Evolutionary conservation across 129 eudicot genomes (phyloP).

Genomic region (Gnaphalium uliginosum): DNA sequence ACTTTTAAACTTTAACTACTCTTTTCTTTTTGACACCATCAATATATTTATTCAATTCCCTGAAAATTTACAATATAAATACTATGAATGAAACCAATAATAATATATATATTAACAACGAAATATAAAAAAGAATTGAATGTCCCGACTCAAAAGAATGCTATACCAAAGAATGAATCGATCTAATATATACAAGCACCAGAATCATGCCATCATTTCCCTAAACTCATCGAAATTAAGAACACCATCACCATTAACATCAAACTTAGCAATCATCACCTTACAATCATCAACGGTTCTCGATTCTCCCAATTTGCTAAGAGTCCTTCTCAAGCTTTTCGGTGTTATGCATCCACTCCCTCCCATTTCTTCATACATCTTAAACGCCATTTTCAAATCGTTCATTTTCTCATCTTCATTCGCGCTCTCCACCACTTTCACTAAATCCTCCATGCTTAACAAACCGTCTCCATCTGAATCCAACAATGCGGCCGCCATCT

Average conservation of each 20-base stretch:
- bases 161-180: neutral
- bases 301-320: slow-evolving; percentile 56
- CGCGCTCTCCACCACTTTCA: slow-evolving; percentile 48
- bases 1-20: too few species aligned
- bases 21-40: neutral
- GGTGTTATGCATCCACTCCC: slow-evolving; percentile 59
- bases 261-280: slow-evolving; percentile 56
- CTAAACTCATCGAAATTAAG: slow-evolving; percentile 63
- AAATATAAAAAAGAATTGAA: too few species aligned
- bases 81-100: too few species aligned
- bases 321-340: slow-evolving; percentile 66
- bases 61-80: too few species aligned
- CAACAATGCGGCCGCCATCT: slow-evolving; percentile 51
- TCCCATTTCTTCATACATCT: slow-evolving; percentile 54
- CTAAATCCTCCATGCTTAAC: slow-evolving; percentile 59
- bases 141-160: neutral
- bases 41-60: too few species aligned
- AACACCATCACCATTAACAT: slow-evolving; percentile 68
- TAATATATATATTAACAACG: too few species aligned
- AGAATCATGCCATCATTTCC: slow-evolving; percentile 50
- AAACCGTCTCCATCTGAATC: slow-evolving; percentile 70
- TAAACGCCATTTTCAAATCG: slow-evolving; percentile 56
- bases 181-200: neutral
- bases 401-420: slow-evolving; percentile 54
- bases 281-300: slow-evolving; percentile 52